Evolutionary conservation across 106 monocot genomes (phyloP).

Genomic region (Dactylorhiza incarnata): DNA sequence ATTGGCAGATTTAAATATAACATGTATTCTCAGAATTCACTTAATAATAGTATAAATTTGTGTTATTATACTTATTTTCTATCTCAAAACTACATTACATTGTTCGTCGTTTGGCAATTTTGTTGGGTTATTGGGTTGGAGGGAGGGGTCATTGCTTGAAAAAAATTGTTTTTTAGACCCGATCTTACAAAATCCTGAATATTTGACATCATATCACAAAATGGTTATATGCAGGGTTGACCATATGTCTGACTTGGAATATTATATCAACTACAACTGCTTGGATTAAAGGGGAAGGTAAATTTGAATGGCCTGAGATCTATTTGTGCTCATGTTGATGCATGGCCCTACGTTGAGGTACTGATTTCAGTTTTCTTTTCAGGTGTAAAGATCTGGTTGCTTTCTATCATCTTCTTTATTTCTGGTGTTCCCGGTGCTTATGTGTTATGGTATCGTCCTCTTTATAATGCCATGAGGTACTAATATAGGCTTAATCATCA

Average conservation of each 20-base stretch:
- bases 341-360: conserved; percentile 3
- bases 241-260: conserved; percentile 78
- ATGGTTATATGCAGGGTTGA: conserved; percentile 45
- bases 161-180: neutral
- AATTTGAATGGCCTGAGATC: neutral
- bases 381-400: conserved; percentile 91
- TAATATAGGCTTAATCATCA: neutral
- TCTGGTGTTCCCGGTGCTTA: conserved; percentile 87
- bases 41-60: too few species aligned
- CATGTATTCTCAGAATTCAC: too few species aligned
- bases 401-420: conserved; percentile 83
- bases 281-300: conserved; percentile 84
- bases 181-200: neutral
- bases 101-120: neutral
- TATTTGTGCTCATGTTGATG: neutral
- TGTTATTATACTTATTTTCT: neutral
- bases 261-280: conserved; percentile 65
- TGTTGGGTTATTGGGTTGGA: neutral
- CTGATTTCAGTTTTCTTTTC: neutral
- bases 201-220: conserved; percentile 8
- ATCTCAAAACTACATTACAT: neutral
- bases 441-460: conserved; percentile 93
- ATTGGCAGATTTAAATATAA: too few species aligned
- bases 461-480: conserved; percentile 91
- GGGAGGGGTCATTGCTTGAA: neutral